Evolutionary conservation across 1,284 basidiomycete genomes (phyloP).

Genomic region (Prillingera fragicola): DNA sequence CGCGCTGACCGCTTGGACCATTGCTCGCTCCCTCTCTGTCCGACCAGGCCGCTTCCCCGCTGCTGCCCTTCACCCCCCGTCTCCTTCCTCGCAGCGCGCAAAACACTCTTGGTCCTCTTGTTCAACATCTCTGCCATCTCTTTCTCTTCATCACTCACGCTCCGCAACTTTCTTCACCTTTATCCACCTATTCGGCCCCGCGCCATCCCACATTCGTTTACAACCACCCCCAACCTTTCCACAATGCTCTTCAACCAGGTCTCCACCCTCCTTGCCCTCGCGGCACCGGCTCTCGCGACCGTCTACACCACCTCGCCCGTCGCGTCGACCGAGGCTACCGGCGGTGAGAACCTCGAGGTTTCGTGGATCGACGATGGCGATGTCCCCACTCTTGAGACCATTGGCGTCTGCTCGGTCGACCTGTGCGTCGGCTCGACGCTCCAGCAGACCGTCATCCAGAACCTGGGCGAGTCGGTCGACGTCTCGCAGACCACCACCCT

Average conservation of each 20-base stretch:
- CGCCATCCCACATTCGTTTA: conserved; percentile 35
- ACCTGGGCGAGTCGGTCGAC: conserved; percentile 56
- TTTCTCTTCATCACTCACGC: neutral
- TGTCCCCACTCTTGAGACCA: conserved; percentile 55
- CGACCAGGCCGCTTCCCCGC: too few species aligned
- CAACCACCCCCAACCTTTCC: conserved; percentile 16
- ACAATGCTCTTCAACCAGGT: conserved; percentile 27
- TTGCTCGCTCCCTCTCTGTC: too few species aligned
- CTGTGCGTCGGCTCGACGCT: conserved; percentile 56
- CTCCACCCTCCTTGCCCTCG: conserved; percentile 51
- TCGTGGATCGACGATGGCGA: conserved; percentile 62
- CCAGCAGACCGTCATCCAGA: conserved; percentile 59
- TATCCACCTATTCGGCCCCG: neutral
- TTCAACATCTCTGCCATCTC: neutral
- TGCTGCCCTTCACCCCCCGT: too few species aligned
- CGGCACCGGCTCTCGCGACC: conserved; percentile 35
- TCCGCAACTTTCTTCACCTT: neutral
- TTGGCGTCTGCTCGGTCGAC: conserved; percentile 60
- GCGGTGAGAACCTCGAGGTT: conserved; percentile 58
- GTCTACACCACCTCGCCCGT: conserved; percentile 49
- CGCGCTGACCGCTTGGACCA: too few species aligned
- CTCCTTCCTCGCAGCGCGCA: too few species aligned
- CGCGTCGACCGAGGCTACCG: conserved; percentile 54
- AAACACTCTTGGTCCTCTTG: too few species aligned
- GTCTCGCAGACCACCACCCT: conserved; percentile 56